phyloP scores from a whole-genome alignment of 176 grass and related monocot species.

The Musa acuminata region DNA sequence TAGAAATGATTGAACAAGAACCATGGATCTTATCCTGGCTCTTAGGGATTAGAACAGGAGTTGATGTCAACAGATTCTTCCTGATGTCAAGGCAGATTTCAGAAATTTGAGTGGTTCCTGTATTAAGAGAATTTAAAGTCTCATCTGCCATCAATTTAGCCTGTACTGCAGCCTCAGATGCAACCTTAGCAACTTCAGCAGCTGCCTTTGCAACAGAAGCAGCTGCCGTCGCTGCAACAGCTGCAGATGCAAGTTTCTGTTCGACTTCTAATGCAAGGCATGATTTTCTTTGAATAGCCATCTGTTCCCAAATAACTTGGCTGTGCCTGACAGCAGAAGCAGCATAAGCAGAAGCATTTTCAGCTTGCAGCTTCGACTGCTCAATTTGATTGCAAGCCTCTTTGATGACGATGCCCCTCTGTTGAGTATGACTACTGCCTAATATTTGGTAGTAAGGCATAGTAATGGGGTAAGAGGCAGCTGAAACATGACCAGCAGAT shows the following conservation, averaged over 20 bases:
- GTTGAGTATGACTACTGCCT: conserved; percentile 28
- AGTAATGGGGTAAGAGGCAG: conserved; percentile 31
- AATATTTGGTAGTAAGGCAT: conserved; percentile 38
- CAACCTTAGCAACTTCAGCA: conserved; percentile 86
- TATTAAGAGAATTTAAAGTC: conserved; percentile 27
- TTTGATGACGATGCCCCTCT: conserved; percentile 43
- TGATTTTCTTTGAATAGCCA: conserved; percentile 35
- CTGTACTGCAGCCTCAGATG: conserved; percentile 68
- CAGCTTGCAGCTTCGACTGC: conserved; percentile 53
- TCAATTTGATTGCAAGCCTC: conserved; percentile 40
- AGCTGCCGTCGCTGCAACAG: conserved; percentile 73
- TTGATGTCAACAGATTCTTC: conserved; percentile 28
- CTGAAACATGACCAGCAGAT: conserved; percentile 35
- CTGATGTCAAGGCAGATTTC: conserved; percentile 25
- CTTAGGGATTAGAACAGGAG: conserved; percentile 35
- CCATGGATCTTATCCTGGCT: conserved; percentile 28
- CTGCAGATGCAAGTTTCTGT: conserved; percentile 72
- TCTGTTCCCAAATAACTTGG: conserved; percentile 60
- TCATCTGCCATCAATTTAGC: conserved; percentile 94
- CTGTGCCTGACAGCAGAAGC: conserved; percentile 49
- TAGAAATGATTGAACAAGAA: conserved; percentile 56
- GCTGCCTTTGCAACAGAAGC: conserved; percentile 86
- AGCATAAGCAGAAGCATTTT: conserved; percentile 55
- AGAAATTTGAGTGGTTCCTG: conserved; percentile 18
- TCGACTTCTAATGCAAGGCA: conserved; percentile 54